Conservation (phyloP, 805 yeast species). For the Teunomyces barrocoloradensis region DNA sequence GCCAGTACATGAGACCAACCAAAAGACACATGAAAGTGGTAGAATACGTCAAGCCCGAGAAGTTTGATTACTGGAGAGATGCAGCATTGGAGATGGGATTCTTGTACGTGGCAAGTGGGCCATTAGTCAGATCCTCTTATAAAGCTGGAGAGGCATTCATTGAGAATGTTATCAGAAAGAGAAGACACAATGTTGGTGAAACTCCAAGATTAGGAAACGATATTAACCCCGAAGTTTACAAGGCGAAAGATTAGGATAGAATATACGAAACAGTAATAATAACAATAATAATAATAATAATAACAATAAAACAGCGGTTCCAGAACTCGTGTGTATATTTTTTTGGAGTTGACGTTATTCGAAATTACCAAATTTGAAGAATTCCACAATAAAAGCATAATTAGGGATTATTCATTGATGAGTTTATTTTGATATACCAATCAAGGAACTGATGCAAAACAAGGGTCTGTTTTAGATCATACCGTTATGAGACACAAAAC, state of each 20-base stretch:
- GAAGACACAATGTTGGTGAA: slow-evolving; percentile 53
- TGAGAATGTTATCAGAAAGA: slow-evolving; percentile 84
- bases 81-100: slow-evolving; percentile 87
- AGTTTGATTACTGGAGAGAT: slow-evolving; percentile 90
- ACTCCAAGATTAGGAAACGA: slow-evolving; percentile 30
- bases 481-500: not conserved
- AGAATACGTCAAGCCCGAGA: slow-evolving; percentile 90
- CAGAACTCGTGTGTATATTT: not conserved
- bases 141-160: slow-evolving; percentile 98
- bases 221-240: slow-evolving; percentile 14
- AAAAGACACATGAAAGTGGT: slow-evolving; percentile 98
- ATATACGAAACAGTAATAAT: not conserved
- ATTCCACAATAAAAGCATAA: not conserved
- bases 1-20: slow-evolving; percentile 99
- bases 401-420: too few species aligned
- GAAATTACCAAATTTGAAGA: not conserved
- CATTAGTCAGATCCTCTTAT: slow-evolving; percentile 92
- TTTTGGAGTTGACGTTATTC: not conserved
- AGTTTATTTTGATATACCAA: not conserved
- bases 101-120: slow-evolving; percentile 95
- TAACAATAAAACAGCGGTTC: not conserved
- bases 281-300: not conserved
- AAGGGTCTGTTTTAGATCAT: not conserved
- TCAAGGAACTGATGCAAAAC: not conserved
- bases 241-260: slow-evolving; percentile 1